phyloP scores from a whole-genome alignment of 2,329 filamentous ascomycete species.

The Penicillium corylophilum region DNA sequence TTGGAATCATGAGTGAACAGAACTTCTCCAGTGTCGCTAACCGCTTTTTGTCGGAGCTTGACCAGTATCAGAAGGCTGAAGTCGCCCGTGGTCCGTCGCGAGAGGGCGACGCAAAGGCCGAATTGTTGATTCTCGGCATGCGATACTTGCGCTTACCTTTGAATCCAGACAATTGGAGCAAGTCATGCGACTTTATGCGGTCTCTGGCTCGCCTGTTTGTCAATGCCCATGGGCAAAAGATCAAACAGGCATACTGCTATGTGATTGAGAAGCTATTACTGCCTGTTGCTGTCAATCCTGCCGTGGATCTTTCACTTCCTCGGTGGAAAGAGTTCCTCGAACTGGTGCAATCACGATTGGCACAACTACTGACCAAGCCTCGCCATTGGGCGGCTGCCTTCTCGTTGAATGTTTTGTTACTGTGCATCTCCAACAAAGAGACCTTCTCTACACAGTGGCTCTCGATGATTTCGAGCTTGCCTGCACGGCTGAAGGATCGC shows the following conservation, averaged over 20 bases:
- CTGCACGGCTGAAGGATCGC: slow-evolving; percentile 81
- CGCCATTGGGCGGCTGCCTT: slow-evolving; percentile 90
- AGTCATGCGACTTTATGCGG: slow-evolving; percentile 85
- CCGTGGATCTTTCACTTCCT: slow-evolving; percentile 71
- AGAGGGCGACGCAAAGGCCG: slow-evolving; percentile 76
- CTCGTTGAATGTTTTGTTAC: slow-evolving; percentile 78
- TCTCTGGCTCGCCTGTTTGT: slow-evolving; percentile 78
- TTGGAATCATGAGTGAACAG: slow-evolving; percentile 94
- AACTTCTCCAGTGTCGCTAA: slow-evolving; percentile 83
- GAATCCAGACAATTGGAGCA: slow-evolving; percentile 73
- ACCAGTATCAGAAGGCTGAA: slow-evolving; percentile 73
- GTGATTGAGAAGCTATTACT: slow-evolving; percentile 83
- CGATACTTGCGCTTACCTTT: slow-evolving; percentile 78
- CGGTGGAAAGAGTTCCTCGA: slow-evolving; percentile 87
- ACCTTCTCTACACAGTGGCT: slow-evolving; percentile 85
- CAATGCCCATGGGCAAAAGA: slow-evolving; percentile 78
- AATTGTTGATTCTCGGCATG: slow-evolving; percentile 87
- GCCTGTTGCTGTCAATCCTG: slow-evolving; percentile 79
- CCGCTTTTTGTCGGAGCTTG: slow-evolving; percentile 78
- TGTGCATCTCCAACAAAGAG: slow-evolving; percentile 85
- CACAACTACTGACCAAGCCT: slow-evolving; percentile 84
- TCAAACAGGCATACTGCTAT: slow-evolving; percentile 94
- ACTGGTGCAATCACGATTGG: slow-evolving; percentile 72
- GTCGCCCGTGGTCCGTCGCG: slow-evolving; percentile 46
- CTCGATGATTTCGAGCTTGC: slow-evolving; percentile 72